Evolutionary conservation across 1,284 basidiomycete species (phyloP).

Genomic region (Psilocybe mexicana): DNA sequence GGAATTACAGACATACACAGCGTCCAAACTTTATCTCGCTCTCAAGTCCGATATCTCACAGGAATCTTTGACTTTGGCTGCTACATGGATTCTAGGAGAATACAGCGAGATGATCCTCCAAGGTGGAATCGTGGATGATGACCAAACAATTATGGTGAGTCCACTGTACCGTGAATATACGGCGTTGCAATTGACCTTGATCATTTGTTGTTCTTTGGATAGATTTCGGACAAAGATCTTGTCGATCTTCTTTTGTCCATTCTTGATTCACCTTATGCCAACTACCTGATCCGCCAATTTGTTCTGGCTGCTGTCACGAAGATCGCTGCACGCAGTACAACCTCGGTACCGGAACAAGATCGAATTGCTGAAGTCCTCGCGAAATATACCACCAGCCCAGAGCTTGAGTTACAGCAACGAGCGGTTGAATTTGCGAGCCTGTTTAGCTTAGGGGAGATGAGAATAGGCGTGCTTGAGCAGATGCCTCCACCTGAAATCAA

Average conservation of each 20-base stretch:
- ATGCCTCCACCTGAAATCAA: slow-evolving; percentile 99
- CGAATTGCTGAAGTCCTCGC: slow-evolving; percentile 78
- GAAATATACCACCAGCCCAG: slow-evolving; percentile 80
- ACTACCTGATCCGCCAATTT: slow-evolving; percentile 90
- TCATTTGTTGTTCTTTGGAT: slow-evolving; percentile 28
- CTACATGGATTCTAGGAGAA: slow-evolving; percentile 97
- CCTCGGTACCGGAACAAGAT: slow-evolving; percentile 68
- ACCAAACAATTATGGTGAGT: slow-evolving; percentile 70
- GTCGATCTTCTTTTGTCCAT: slow-evolving; percentile 87
- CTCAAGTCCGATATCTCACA: slow-evolving; percentile 94
- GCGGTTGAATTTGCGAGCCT: slow-evolving; percentile 93
- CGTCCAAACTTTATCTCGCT: slow-evolving; percentile 89
- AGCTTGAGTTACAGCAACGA: slow-evolving; percentile 95
- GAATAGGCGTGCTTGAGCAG: slow-evolving; percentile 91
- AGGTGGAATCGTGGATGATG: slow-evolving; percentile 88
- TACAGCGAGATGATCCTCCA: slow-evolving; percentile 92
- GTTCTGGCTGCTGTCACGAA: slow-evolving; percentile 91
- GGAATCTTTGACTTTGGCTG: slow-evolving; percentile 90
- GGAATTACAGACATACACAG: slow-evolving; percentile 94
- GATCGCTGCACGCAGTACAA: slow-evolving; percentile 78
- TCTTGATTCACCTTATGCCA: slow-evolving; percentile 93
- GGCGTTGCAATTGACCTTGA: neutral
- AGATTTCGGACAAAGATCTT: slow-evolving; percentile 82
- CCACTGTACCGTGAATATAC: neutral
- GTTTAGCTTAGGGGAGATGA: slow-evolving; percentile 73